Evolutionary conservation across 1,139 yeast species (phyloP).

Genomic region (Debaryomyces psychrophilus): DNA sequence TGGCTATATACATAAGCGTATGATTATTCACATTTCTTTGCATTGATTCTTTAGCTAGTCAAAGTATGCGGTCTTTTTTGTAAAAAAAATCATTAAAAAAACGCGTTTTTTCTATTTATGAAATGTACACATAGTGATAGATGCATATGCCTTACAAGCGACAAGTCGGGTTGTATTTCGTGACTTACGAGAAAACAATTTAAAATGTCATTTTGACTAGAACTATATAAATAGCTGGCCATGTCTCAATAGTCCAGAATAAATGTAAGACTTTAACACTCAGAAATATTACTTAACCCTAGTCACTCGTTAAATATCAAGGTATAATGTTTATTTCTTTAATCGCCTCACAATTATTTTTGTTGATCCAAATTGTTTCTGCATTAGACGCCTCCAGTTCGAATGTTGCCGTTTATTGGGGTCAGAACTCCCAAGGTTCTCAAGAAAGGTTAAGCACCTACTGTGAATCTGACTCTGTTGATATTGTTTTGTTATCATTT

Average conservation of each 20-base stretch:
- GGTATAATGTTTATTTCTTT: background rate
- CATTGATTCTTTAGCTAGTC: no score
- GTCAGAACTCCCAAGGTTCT: conserved; percentile 75
- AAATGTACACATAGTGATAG: background rate
- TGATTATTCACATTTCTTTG: no score
- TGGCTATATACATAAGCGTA: no score
- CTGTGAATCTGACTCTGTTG: conserved; percentile 67
- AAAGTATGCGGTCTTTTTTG: no score
- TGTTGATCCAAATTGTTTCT: conserved; percentile 2
- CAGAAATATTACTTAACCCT: background rate
- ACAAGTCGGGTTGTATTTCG: background rate
- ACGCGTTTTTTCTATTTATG: background rate
- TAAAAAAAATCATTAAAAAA: background rate
- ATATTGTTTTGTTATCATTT: conserved; percentile 69
- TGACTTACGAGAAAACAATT: background rate
- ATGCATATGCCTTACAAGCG: background rate
- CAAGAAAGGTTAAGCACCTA: conserved; percentile 64
- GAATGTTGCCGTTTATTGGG: conserved; percentile 77
- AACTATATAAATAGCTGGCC: no score
- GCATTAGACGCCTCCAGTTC: conserved; percentile 18
- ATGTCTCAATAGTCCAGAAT: no score
- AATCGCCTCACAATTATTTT: conserved; percentile 1
- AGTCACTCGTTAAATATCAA: conserved; percentile 1
- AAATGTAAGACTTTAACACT: no score
- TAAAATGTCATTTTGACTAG: no score